Evolutionary conservation across 371 early-diverging fungal genomes (phyloP).

Genomic region (Mucor piriformis): DNA sequence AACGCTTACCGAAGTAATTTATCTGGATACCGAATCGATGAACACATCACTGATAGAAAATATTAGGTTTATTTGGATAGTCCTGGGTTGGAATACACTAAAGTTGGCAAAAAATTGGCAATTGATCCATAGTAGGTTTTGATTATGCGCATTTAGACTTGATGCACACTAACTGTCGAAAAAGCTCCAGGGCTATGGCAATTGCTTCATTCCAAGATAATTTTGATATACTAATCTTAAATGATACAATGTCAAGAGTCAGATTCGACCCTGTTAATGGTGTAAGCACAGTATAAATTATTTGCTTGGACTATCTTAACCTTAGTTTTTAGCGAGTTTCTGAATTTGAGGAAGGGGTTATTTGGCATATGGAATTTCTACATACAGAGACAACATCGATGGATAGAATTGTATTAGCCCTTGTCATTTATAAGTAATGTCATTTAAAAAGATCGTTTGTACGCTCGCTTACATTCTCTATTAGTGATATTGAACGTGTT

Average conservation of each 20-base stretch:
- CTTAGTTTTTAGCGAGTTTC: constrained; percentile 30
- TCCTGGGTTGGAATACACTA: constrained; percentile 43
- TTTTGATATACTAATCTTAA: constrained; percentile 43
- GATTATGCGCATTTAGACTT: background rate
- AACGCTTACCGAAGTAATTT: constrained; percentile 32
- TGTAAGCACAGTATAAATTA: constrained; percentile 17
- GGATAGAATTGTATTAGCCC: constrained; percentile 37
- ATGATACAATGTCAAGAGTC: constrained; percentile 27
- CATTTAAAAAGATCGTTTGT: background rate
- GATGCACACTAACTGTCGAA: too few relatives aligned
- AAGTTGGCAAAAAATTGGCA: constrained; percentile 38
- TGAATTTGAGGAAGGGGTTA: constrained; percentile 42
- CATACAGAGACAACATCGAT: constrained; percentile 25
- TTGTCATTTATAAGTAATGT: constrained; percentile 40
- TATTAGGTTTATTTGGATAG: constrained; percentile 32
- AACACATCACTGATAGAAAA: background rate
- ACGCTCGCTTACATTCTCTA: background rate
- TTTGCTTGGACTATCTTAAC: background rate
- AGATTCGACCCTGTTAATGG: constrained; percentile 40
- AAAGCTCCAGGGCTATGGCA: constrained; percentile 45
- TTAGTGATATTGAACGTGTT: constrained; percentile 41
- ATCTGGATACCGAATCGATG: background rate
- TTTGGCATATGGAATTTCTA: constrained; percentile 56
- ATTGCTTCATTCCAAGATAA: constrained; percentile 44
- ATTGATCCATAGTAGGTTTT: constrained; percentile 45